Percentiles rank a stretch among this genome's conserved stretches.
phyloP scores from a whole-genome alignment of 2,329 filamentous ascomycete genomes.

The Colletotrichum sidae region DNA sequence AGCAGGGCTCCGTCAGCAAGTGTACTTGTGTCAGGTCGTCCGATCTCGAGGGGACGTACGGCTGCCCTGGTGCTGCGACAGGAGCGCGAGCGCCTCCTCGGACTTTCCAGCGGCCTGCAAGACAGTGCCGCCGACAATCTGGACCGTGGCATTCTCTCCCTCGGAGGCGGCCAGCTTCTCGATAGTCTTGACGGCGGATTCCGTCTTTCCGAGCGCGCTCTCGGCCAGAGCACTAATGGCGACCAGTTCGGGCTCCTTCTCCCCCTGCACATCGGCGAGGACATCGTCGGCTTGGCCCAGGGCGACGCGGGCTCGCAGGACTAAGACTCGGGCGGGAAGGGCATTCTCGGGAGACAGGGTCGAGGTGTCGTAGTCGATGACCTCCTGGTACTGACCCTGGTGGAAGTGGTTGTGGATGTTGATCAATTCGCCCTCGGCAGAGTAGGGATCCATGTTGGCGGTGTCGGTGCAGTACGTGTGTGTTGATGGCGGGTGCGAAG shows the following conservation, averaged over 20 bases:
- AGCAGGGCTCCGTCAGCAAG: background rate
- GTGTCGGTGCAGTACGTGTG: constrained; percentile 31
- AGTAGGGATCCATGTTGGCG: constrained; percentile 74
- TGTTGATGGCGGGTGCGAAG: constrained; percentile 29
- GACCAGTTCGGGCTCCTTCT: constrained; percentile 75
- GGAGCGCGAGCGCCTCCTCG: constrained; percentile 85
- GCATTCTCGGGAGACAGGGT: constrained; percentile 83
- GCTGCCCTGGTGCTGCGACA: constrained; percentile 87
- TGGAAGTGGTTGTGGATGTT: constrained; percentile 79
- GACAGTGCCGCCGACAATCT: constrained; percentile 84
- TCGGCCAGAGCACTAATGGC: constrained; percentile 83
- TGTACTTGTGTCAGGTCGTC: constrained; percentile 4
- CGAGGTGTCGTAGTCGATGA: constrained; percentile 86
- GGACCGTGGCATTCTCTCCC: constrained; percentile 81
- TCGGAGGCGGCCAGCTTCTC: constrained; percentile 76
- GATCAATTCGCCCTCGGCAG: constrained; percentile 77
- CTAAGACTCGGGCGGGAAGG: constrained; percentile 80
- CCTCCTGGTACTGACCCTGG: constrained; percentile 86
- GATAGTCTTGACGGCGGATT: constrained; percentile 71
- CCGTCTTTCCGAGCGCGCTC: constrained; percentile 68
- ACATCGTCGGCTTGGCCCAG: constrained; percentile 83
- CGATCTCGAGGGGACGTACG: constrained; percentile 65
- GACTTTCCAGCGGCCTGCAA: constrained; percentile 82
- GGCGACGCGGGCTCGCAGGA: constrained; percentile 85
- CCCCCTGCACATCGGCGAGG: constrained; percentile 73